A percentile compares a stretch with the other conserved stretches of the same genome.
Evolutionary conservation across 1,284 basidiomycete genomes (phyloP).

Genomic region (Ustilago vetiveriae): DNA sequence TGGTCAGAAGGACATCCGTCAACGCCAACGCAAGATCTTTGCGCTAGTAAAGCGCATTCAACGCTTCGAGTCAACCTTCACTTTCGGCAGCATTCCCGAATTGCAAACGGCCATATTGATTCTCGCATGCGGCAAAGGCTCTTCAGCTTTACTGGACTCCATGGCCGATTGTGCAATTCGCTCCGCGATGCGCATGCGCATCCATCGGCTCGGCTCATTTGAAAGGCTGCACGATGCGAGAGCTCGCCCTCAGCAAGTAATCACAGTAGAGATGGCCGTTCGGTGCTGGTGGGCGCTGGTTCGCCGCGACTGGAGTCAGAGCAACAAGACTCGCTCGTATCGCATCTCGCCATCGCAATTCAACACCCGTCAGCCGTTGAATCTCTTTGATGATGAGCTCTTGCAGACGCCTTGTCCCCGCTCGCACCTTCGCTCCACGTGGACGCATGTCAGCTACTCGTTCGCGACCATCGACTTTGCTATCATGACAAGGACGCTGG

Average conservation of each 20-base stretch:
- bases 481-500: constrained; percentile 31
- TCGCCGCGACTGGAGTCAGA: constrained; percentile 33
- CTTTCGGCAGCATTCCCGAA: constrained; percentile 27
- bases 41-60: constrained; percentile 35
- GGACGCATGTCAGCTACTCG: constrained; percentile 45
- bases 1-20: constrained; percentile 25
- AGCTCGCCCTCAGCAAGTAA: not conserved
- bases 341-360: constrained; percentile 34
- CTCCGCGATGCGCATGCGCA: constrained; percentile 45
- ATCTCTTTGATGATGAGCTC: constrained; percentile 42
- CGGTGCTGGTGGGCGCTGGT: constrained; percentile 47
- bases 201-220: constrained; percentile 30
- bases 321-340: constrained; percentile 28
- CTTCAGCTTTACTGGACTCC: constrained; percentile 22
- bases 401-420: constrained; percentile 16
- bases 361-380: constrained; percentile 35
- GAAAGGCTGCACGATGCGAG: constrained; percentile 17
- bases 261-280: constrained; percentile 32
- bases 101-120: constrained; percentile 32
- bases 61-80: constrained; percentile 23
- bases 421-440: constrained; percentile 33
- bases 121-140: constrained; percentile 30
- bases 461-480: constrained; percentile 29
- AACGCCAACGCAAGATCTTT: constrained; percentile 26
- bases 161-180: constrained; percentile 33